Percentiles rank a stretch among this genome's conserved stretches.
phyloP scores from a whole-genome alignment of 2,329 filamentous ascomycete genomes.

The Sporothrix inflata region DNA sequence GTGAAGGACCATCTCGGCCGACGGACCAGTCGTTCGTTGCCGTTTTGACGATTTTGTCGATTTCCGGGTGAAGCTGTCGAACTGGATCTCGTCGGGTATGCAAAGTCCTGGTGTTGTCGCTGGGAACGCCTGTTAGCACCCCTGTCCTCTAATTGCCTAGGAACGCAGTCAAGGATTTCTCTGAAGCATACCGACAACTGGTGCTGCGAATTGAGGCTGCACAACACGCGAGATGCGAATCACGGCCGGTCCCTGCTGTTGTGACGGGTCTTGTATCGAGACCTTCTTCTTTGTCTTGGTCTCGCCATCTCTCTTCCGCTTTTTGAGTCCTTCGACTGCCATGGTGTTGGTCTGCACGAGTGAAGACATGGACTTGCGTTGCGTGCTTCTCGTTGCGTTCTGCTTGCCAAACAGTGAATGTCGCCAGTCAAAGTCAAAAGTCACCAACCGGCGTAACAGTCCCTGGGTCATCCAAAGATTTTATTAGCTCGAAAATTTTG shows the following conservation, averaged over 20 bases:
- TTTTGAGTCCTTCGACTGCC: constrained; percentile 43
- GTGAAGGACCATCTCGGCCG: constrained; percentile 59
- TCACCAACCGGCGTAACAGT: neutral
- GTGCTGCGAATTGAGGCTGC: constrained; percentile 52
- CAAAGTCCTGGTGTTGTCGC: constrained; percentile 49
- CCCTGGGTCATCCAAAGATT: neutral
- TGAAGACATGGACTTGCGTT: constrained; percentile 18
- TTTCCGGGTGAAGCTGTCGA: constrained; percentile 54
- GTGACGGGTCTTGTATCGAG: constrained; percentile 45
- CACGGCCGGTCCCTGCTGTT: constrained; percentile 33
- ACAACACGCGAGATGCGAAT: constrained; percentile 54
- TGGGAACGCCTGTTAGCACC: constrained; percentile 31
- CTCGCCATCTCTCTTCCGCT: constrained; percentile 56
- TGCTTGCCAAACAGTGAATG: neutral
- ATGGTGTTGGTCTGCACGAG: constrained; percentile 25
- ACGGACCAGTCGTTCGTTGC: constrained; percentile 39
- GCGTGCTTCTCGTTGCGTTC: neutral
- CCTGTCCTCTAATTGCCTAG: neutral
- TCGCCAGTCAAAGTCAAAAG: neutral
- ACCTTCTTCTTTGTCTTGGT: constrained; percentile 57
- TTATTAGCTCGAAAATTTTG: constrained; percentile 29
- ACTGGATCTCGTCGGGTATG: constrained; percentile 45
- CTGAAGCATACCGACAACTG: constrained; percentile 43
- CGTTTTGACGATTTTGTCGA: constrained; percentile 39
- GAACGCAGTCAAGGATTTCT: neutral